phyloP scores from a whole-genome alignment of 2,329 filamentous ascomycete species.

The Cladophialophora exuberans region DNA sequence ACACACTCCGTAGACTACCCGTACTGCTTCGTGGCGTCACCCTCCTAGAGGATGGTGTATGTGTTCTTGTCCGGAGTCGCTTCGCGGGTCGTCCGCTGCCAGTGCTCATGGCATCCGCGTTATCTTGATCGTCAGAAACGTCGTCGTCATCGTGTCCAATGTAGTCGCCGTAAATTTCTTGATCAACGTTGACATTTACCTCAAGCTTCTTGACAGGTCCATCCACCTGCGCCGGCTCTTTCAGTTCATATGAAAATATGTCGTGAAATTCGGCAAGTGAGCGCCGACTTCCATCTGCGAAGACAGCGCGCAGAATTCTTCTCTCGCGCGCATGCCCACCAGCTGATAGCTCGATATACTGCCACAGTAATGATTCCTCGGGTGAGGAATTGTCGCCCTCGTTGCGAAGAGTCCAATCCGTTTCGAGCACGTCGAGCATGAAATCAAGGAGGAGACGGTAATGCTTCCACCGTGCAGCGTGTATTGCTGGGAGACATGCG shows the following conservation, averaged over 20 bases:
- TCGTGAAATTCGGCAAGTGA: constrained; percentile 48
- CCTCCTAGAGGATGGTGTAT: constrained; percentile 37
- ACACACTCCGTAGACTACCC: constrained; percentile 18
- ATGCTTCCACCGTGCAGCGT: constrained; percentile 69
- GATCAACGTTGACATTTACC: constrained; percentile 49
- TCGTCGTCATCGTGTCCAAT: constrained; percentile 43
- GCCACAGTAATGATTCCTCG: constrained; percentile 47
- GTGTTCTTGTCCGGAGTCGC: constrained; percentile 20
- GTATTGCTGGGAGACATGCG: constrained; percentile 61
- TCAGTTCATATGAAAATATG: constrained; percentile 51
- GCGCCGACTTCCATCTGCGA: constrained; percentile 47
- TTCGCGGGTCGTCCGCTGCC: constrained; percentile 16
- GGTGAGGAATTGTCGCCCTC: constrained; percentile 26
- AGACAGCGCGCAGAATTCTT: constrained; percentile 50
- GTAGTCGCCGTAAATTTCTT: constrained; percentile 52
- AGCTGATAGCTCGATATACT: constrained; percentile 42
- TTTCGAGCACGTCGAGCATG: constrained; percentile 57
- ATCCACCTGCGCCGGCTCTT: constrained; percentile 36
- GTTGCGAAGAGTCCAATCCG: constrained; percentile 44
- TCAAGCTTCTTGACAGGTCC: constrained; percentile 44
- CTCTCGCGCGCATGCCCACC: constrained; percentile 41
- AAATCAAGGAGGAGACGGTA: constrained; percentile 82
- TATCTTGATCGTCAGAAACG: constrained; percentile 33
- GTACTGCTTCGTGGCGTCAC: constrained; percentile 18
- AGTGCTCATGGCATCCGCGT: constrained; percentile 9